Base-by-base conservation (phyloP, 1,284 basidiomycete genomes). In the Albatrellus sp. region DNA sequence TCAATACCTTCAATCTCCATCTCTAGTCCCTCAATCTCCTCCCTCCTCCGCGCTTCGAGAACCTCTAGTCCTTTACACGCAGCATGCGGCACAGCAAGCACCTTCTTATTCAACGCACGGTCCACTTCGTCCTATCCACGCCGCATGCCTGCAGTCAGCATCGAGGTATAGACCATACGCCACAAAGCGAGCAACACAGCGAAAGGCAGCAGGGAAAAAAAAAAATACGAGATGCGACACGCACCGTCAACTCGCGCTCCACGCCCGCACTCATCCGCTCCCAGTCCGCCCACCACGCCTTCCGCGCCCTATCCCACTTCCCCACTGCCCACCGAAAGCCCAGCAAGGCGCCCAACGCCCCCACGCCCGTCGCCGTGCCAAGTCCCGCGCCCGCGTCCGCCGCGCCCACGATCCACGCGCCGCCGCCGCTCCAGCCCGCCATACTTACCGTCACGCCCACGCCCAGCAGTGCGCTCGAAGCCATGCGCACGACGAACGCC, bases 261-360 rank as follows among this genome's bases (percentile, higher is more conserved):
- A 89, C 62, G 8, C 88, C 84, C 42, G 75, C 68, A 3, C 75
- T 75, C 3, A 90, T 71, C 37, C 90, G 67, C 29, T 59, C 57
- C 70, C 80, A 88, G 58, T 90, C 84, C 43, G 69, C 69, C 76
- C 77, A 77, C 80, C 88, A 92, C 41, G 61, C 64, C 44, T 57
- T 66, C 60, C 88, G 83, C 2, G 79, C 79, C 50, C 66, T 72
- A 43, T 80, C 78, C 86, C 88, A 91, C 47, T 67, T 65, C 3
- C 73, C 73, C 14, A 85, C 70, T 6, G 77, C 78, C 73, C 82
- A 81, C 20, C 82, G 67, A 32, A 89, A 48, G 19, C 77, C 73
- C 1, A 60, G 55, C 11, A 76, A 60, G 0, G 72, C 62, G 5
- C 70, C 64, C 5, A 92, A 58, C 32, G 74, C 59, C 3, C 80